Evolutionary conservation across 116 monocot species (phyloP).

Genomic region (Dioscorea cayenensis): DNA sequence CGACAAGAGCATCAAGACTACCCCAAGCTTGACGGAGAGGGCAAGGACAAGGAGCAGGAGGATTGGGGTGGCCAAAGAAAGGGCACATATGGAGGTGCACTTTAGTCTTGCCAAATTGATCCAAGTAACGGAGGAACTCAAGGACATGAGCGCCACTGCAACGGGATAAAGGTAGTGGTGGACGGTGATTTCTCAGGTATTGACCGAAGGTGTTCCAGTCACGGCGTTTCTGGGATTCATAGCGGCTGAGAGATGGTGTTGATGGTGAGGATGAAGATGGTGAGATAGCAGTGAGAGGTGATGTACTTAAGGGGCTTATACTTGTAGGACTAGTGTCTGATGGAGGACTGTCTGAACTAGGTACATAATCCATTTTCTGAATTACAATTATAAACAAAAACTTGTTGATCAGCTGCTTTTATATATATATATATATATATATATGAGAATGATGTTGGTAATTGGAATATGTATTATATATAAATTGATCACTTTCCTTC

Average conservation of each 20-base stretch:
- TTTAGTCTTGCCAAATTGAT: slow-evolving; percentile 92
- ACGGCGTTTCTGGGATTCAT: slow-evolving; percentile 65
- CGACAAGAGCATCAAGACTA: slow-evolving; percentile 51
- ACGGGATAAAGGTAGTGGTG: slow-evolving; percentile 35
- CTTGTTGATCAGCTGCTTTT: no score
- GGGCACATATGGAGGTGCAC: slow-evolving; percentile 58
- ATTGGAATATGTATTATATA: no score
- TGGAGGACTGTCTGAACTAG: background rate
- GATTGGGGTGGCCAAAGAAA: slow-evolving; percentile 50
- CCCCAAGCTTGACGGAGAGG: slow-evolving; percentile 62
- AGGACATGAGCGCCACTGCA: slow-evolving; percentile 60
- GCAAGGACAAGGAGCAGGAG: slow-evolving; percentile 53
- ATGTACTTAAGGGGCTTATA: background rate
- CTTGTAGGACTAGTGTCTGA: background rate
- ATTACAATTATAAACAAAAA: no score
- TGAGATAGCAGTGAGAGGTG: background rate
- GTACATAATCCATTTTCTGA: background rate
- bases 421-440: no score
- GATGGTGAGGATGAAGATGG: slow-evolving; percentile 11
- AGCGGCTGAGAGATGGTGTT: slow-evolving; percentile 32
- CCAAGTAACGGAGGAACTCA: slow-evolving; percentile 65
- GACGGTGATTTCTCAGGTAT: slow-evolving; percentile 55
- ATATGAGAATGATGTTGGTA: no score
- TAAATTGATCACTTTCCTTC: background rate
- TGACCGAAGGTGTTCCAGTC: slow-evolving; percentile 70